Base-by-base conservation (phyloP, 768 basidiomycete species). In the Infundibulicybe gibba region DNA sequence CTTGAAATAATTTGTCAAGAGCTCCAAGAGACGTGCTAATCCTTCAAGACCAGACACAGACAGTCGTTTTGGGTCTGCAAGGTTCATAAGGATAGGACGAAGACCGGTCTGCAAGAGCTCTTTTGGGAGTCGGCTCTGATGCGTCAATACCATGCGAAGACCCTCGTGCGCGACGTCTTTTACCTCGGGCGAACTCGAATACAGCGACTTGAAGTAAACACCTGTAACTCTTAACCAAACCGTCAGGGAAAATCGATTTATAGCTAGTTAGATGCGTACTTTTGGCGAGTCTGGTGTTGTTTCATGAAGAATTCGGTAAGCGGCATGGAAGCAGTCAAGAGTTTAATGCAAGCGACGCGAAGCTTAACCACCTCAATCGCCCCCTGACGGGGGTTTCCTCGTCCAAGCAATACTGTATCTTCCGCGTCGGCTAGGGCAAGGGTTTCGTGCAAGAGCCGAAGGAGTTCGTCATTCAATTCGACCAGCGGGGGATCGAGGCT, bases 1-100 rank as follows among this genome's bases (percentile, higher is more conserved):
- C 64, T 97, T 98, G 83, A 99, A 99, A 68, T 99, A 98, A 63
- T 97, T 97, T 33, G 94, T 97, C 46, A 99, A 69, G 6, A 99
- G 78, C 63, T 97, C 93, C 41, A 99, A 73, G 41, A 99, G 77
- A 11, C 95, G 85, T 11, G 94, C 95, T 17, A 99, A 73, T 3
- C 97, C 97, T 63, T 99, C 94, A 47, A 95, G 63, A 9, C 94
- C 94, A 4, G 90, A 80, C 19, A 97, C 89, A 6, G 92, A 94
- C 31, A 99, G 77, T 32, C 92, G 83, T 60, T 94, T 94, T 32
- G 94, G 90, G 66, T 98, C 97, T 2, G 94, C 94, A 19, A 99
- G 80, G 60, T 98, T 98, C 87, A 97, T 97, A 48, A 98, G 67
- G 54, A 99, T 97, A 0, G 97, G 97, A 15, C 95, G 87, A 20